A percentile compares a stretch with the other conserved stretches of the same genome.
Conservation (phyloP, 345 rosid genomes). For the Salix purpurea region DNA sequence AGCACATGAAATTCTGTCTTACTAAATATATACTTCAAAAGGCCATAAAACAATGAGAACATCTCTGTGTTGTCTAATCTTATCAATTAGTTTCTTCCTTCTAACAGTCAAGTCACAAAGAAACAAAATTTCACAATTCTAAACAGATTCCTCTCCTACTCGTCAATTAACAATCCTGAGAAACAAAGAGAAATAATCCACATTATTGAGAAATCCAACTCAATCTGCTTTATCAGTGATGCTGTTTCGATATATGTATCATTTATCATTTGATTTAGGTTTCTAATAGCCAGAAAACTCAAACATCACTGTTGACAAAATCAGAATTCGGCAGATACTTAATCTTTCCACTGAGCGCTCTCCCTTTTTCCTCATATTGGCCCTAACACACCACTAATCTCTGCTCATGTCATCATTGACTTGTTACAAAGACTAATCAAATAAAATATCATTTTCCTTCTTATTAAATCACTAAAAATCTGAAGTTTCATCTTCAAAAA, state of each 20-base stretch:
- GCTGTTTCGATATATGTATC: not conserved
- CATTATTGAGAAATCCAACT: not conserved
- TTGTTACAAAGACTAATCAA: not conserved
- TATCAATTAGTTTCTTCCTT: conserved; percentile 11
- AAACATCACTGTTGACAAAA: not conserved
- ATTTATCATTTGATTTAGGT: not conserved
- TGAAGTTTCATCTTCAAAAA: not conserved
- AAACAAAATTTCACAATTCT: not conserved
- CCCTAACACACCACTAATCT: not conserved
- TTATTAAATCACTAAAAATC: not conserved
- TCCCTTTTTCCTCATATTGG: not conserved
- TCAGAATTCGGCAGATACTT: not conserved
- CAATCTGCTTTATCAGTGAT: not conserved
- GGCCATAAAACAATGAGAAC: conserved; percentile 96
- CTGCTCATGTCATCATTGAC: not conserved
- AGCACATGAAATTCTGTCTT: conserved; percentile 91
- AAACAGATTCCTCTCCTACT: not conserved
- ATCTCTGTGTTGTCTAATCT: conserved; percentile 41
- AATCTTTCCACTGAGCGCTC: not conserved
- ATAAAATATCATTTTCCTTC: not conserved
- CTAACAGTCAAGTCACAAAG: not conserved
- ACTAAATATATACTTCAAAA: conserved; percentile 77
- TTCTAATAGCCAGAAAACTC: not conserved
- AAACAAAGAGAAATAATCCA: not conserved
- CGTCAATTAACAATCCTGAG: conserved; percentile 6